phyloP scores from a whole-genome alignment of 352 stramenopile genomes.

The Albugo candida region DNA sequence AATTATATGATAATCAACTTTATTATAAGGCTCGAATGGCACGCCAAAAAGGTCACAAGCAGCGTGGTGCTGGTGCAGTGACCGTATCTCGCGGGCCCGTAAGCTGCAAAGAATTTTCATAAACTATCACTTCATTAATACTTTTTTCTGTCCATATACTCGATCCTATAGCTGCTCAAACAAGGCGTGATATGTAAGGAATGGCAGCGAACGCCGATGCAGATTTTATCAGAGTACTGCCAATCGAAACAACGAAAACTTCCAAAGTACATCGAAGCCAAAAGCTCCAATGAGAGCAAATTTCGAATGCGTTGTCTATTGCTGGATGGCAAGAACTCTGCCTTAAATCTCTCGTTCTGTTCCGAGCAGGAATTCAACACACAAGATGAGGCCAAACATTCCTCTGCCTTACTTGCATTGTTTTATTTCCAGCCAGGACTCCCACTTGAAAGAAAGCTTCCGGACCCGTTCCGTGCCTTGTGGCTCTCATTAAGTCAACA shows the following conservation, averaged over 20 bases:
- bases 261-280: slow-evolving; percentile 38
- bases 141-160: not conserved
- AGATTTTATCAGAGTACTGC: slow-evolving; percentile 88
- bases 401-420: slow-evolving; percentile 84
- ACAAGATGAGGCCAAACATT: slow-evolving; percentile 84
- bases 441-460: slow-evolving; percentile 90
- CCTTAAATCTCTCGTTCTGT: slow-evolving; percentile 88
- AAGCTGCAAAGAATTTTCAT: slow-evolving; percentile 3
- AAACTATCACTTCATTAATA: not conserved
- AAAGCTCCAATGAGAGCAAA: slow-evolving; percentile 13
- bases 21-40: not conserved
- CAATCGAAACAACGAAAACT: slow-evolving; percentile 81
- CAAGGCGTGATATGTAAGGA: slow-evolving; percentile 84
- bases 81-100: slow-evolving; percentile 63
- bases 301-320: slow-evolving; percentile 69
- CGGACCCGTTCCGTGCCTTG: slow-evolving; percentile 89
- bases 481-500: slow-evolving; percentile 45
- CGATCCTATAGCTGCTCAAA: slow-evolving; percentile 16
- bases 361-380: slow-evolving; percentile 66
- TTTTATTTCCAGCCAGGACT: slow-evolving; percentile 84
- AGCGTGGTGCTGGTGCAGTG: slow-evolving; percentile 78
- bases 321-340: slow-evolving; percentile 83
- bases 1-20: not conserved
- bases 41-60: slow-evolving; percentile 37
- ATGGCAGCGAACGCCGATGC: slow-evolving; percentile 85